Conservation (phyloP, 2,329 filamentous ascomycete species). For the Pseudocercospora musae region DNA sequence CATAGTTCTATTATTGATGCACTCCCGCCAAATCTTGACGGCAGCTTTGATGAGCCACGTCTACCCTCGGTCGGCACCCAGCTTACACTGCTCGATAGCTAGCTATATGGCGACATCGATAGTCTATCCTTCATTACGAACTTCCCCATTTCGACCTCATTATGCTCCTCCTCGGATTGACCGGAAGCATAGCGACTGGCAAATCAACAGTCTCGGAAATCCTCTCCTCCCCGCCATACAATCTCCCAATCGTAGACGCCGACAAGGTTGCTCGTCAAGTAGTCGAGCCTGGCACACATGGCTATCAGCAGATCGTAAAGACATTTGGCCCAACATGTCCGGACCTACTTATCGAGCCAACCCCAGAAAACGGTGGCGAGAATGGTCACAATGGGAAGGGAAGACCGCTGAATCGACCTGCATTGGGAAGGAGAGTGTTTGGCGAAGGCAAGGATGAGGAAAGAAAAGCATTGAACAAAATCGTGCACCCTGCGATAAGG, state of each 20-base stretch:
- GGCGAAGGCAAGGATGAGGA: conserved; percentile 73
- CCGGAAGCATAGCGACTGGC: conserved; percentile 94
- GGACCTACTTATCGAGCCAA: conserved; percentile 69
- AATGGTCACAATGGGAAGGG: conserved; percentile 60
- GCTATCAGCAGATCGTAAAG: conserved; percentile 76
- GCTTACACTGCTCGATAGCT: background rate
- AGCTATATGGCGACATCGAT: too few relatives aligned
- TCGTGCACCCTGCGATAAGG: conserved; percentile 89
- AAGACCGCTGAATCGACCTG: conserved; percentile 77
- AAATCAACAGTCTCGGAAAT: conserved; percentile 92
- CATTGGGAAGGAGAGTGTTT: conserved; percentile 81
- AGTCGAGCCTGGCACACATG: conserved; percentile 84
- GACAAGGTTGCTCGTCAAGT: conserved; percentile 89
- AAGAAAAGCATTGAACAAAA: conserved; percentile 74
- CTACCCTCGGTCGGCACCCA: background rate
- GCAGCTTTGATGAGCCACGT: background rate
- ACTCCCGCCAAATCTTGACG: background rate
- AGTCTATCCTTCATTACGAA: background rate
- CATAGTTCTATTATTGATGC: background rate
- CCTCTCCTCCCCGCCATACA: conserved; percentile 76
- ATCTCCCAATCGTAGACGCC: conserved; percentile 87
- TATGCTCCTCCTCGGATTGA: conserved; percentile 95
- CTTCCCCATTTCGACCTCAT: background rate
- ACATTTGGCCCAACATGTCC: conserved; percentile 81
- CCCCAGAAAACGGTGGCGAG: conserved; percentile 43